Base-by-base conservation (phyloP, 345 rosid genomes). In the Cardamine occulta region DNA sequence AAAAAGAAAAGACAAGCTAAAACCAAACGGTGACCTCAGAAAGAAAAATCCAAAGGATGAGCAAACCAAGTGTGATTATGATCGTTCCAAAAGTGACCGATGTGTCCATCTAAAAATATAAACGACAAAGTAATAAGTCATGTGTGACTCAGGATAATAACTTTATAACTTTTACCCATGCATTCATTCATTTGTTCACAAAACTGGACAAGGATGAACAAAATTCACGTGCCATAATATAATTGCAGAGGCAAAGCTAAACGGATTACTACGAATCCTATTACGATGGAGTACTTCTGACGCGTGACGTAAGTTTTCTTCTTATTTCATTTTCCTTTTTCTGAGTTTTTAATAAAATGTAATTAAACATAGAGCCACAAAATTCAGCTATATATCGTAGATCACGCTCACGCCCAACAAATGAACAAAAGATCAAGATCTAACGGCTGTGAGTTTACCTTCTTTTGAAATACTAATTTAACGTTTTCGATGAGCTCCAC, bases 231-330 rank as follows among this genome's bases (percentile, higher is more conserved):
- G 74, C 24, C 31, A 2, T 48, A 40, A 42, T 21, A n/a, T 15
- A n/a, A 11, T 15, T 17, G n/a, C 9, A 48, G 63, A 28, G 58
- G 58, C 17, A 64, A 23, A 56, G 49, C 60, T 74, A 57, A 74
- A 11, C 52, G 63, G 79, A 75, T 75, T 51, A 63, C 74, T 49
- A 18, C 68, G 56, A 67, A 75, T 75, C 74, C 79, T 68, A 39
- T 28, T 35, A 15, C 62, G 51, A 29, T 49, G 63, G 68, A 75
- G 26, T 19, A 37, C 68, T 51, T 60, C 68, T 52, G 69, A 75
- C 69, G 61, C 56, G 63, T 76, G 79, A 76, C 63, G 57, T 76
- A 7, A 2, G 19, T 45, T 45, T 45, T n/a, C 44, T 45, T 45
- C 19, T 45, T 45, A n/a, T 45, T n/a, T 45, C 1, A 15, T 15